Evolutionary conservation across 106 monocot species (phyloP), one percentile per base, ranked within the genome.

Genomic region (Acorus calamus): DNA sequence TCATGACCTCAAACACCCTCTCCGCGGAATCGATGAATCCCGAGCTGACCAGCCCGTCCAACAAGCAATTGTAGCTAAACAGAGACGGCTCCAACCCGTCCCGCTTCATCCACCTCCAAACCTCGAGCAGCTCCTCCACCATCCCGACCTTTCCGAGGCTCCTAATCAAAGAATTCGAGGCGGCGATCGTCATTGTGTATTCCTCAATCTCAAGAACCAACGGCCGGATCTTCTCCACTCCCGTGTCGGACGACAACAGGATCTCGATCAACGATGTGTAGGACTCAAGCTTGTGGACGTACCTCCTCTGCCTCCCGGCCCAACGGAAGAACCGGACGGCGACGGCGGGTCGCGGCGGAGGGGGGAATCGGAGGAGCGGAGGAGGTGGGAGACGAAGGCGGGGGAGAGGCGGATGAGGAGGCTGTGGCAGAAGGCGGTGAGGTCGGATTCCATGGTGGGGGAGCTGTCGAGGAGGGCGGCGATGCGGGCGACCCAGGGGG

Each of bases 401-500:
- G 96, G 90, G 71, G 96, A 79, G 64, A 90, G 82, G 11, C 60
- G 70, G 66, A 87, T 58, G 64, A 96, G 78, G 78, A 77, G 79
- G 42, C 11, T 63, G 41, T 61, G 60, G 78, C 84, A 85, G 76
- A 80, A 90, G 69, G 69, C 68, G 64, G 51, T 48, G 76, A 90
- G 84, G 14, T 71, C 64, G 59, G 72, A 11, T 10, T 76, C 80
- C 12, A 83, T 80, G 47, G 55, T 48, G 14, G 54, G 49, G 48
- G 64, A 48, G 2, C 50, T 48, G 61, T 83, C 75, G 67, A 83
- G 57, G 61, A 91, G 56, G 53, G 76, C 60, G 71, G 71, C 46
- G 71, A 91, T 72, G 41, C 76, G 82, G 28, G 67, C 11, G 50
- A 91, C 73, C 75, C 79, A 91, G 9, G 91, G 96, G 47, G 96